Base-by-base conservation (phyloP, 108 stramenopile species). In the Epithemia pelagica region DNA sequence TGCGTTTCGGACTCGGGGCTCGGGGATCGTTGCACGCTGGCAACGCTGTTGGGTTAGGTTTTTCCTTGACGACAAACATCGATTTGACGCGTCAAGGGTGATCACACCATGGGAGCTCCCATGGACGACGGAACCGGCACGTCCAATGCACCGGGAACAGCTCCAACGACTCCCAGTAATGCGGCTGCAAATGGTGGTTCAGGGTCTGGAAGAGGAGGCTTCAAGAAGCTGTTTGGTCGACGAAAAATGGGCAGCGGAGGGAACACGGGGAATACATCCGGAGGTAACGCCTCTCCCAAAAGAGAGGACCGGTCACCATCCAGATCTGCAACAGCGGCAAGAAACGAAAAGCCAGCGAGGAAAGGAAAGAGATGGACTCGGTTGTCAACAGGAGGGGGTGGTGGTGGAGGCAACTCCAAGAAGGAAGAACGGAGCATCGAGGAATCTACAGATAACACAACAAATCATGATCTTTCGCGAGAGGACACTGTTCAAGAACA, bases 221-320 rank as follows among this genome's bases (percentile, higher is more conserved):
- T 58, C 25, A 58, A 58, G 56, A 58, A 58, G 56, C 21, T 58
- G 8, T 58, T 58, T 21, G 22, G 22, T 58, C 56, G 56, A 18
- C 56, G 56, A n/a, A 46, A 46, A 15, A 46, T 15, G 15, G 37
- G 10, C 37, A 46, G 15, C 15, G 37, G 37, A 15, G 37, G 5
- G 15, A 46, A 46, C 37, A 46, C 15, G 37, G 37, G 37, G n/a
- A n/a, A n/a, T n/a, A n/a, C n/a, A 46, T 5, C 37, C 15, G 37
- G 5, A 46, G 37, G 37, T 10, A 46, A 5, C 5, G 10, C 37
- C 5, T 10, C 37, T 46, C 37, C 37, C 5, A 46, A 5, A 46
- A 46, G 37, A 15, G 37, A 46, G 15, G 37, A 46, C 5, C 37
- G 37, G 15, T 46, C 37, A 10, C 37, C 37, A 46, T 15, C 37